Evolutionary conservation across 495 filamentous ascomycete genomes (phyloP).

Genomic region (Hypoxylon crocopeplum): DNA sequence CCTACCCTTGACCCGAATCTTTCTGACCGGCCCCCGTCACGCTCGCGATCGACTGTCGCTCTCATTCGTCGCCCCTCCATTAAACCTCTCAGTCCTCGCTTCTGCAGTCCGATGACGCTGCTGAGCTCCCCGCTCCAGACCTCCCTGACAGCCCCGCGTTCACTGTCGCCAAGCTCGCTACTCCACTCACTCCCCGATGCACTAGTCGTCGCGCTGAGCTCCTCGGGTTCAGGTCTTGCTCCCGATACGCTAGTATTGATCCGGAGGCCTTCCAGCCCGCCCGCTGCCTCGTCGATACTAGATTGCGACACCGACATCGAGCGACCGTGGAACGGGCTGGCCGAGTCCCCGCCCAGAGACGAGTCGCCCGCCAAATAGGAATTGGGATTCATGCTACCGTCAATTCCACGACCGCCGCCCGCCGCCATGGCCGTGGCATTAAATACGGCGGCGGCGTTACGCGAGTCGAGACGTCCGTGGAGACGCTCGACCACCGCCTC

Average conservation of each 20-base stretch:
- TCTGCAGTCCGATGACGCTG: constrained; percentile 95
- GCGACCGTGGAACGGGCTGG: constrained; percentile 20
- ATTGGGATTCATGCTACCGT: constrained; percentile 58
- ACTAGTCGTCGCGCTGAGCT: constrained; percentile 57
- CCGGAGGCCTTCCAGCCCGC: constrained; percentile 40
- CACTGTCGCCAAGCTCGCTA: constrained; percentile 50
- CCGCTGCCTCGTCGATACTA: constrained; percentile 24
- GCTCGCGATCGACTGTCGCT: constrained; percentile 50
- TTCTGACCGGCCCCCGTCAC: constrained; percentile 33
- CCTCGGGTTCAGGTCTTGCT: constrained; percentile 49
- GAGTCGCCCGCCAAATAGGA: constrained; percentile 43
- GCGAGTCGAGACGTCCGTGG: constrained; percentile 85
- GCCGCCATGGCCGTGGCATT: constrained; percentile 99
- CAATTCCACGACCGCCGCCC: constrained; percentile 80
- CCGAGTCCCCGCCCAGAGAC: constrained; percentile 16
- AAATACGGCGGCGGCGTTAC: constrained; percentile 96
- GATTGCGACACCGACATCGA: constrained; percentile 36
- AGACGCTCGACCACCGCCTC: constrained; percentile 92
- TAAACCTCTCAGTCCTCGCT: constrained; percentile 85
- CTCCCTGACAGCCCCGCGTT: constrained; percentile 53
- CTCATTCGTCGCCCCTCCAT: constrained; percentile 94
- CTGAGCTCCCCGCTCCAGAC: constrained; percentile 86
- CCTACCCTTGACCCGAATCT: constrained; percentile 39
- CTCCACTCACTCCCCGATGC: constrained; percentile 58
- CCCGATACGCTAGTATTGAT: constrained; percentile 50